phyloP scores from a whole-genome alignment of 179 eudicot species.

The Actinidia arguta region DNA sequence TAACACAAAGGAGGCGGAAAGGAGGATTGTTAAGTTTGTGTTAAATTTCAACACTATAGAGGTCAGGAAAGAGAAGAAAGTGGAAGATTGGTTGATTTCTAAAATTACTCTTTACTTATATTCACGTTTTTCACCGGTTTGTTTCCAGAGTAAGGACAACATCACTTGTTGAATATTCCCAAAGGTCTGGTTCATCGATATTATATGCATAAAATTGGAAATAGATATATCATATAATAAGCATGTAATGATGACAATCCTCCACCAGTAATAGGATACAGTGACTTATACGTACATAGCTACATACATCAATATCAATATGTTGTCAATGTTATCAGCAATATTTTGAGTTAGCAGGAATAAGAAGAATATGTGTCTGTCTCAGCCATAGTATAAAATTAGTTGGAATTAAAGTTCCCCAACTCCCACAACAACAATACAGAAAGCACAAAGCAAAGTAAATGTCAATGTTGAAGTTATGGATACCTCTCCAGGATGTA shows the following conservation, averaged over 20 bases:
- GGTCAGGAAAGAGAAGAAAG: too few relatives aligned
- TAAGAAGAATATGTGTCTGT: not conserved
- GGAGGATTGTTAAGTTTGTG: too few relatives aligned
- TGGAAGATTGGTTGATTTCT: not conserved
- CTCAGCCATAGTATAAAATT: not conserved
- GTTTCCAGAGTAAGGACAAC: too few relatives aligned
- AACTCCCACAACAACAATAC: not conserved
- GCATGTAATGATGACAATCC: not conserved
- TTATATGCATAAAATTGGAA: not conserved
- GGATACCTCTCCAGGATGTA: conserved; percentile 99
- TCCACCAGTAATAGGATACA: not conserved
- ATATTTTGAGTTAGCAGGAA: not conserved
- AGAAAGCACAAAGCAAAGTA: not conserved
- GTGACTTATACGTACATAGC: too few relatives aligned
- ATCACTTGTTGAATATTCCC: not conserved
- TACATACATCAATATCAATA: too few relatives aligned
- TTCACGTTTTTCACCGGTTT: not conserved
- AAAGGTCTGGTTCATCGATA: not conserved
- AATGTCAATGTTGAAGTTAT: not conserved
- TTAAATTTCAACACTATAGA: too few relatives aligned
- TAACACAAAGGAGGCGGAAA: too few relatives aligned
- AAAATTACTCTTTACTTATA: too few relatives aligned
- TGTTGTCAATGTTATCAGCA: too few relatives aligned
- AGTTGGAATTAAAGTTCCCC: not conserved
- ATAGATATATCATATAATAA: too few relatives aligned